A percentile compares a stretch with the other conserved stretches of the same genome.
phyloP scores from a whole-genome alignment of 2,329 filamentous ascomycete species.

The Xylaria sp. region DNA sequence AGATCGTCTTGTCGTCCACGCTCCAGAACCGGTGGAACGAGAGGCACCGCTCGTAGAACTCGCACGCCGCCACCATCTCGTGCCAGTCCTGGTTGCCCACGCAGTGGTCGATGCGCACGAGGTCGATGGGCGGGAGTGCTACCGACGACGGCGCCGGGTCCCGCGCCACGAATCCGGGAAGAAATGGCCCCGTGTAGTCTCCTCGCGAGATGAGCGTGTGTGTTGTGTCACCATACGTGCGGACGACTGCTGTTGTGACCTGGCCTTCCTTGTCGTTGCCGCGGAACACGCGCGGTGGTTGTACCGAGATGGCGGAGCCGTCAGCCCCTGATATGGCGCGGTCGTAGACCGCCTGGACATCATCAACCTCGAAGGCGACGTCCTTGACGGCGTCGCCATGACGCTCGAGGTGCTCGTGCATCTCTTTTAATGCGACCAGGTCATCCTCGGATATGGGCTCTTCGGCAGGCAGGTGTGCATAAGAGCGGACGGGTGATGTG shows the following conservation, averaged over 20 bases:
- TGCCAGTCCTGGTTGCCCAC: slow-evolving; percentile 97
- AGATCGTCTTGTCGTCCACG: slow-evolving; percentile 91
- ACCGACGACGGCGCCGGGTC: slow-evolving; percentile 46
- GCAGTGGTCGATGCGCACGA: slow-evolving; percentile 89
- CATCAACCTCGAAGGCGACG: slow-evolving; percentile 92
- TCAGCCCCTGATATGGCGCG: slow-evolving; percentile 67
- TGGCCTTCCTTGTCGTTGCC: slow-evolving; percentile 67
- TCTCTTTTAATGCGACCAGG: slow-evolving; percentile 68
- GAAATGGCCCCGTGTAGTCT: slow-evolving; percentile 75
- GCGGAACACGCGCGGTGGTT: slow-evolving; percentile 57
- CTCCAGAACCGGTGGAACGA: slow-evolving; percentile 98
- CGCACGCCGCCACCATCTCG: slow-evolving; percentile 73
- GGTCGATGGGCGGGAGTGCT: slow-evolving; percentile 65
- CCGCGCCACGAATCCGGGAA: slow-evolving; percentile 77
- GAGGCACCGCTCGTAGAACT: slow-evolving; percentile 84
- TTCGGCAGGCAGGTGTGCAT: slow-evolving; percentile 57
- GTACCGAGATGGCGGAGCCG: slow-evolving; percentile 62
- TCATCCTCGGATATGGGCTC: slow-evolving; percentile 70
- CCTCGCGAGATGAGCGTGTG: slow-evolving; percentile 84
- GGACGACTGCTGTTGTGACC: slow-evolving; percentile 78
- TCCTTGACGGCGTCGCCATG: slow-evolving; percentile 96
- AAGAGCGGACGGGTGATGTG: slow-evolving; percentile 76
- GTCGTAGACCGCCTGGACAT: slow-evolving; percentile 78
- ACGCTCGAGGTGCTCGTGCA: slow-evolving; percentile 80
- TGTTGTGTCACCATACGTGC: slow-evolving; percentile 93